Percentiles rank a stretch among this genome's conserved stretches.
These are phyloP conservation scores for Besnoitia besnoiti DNA, from an alignment of 169 alveolate species.

Conservation along the genomic window DNA sequence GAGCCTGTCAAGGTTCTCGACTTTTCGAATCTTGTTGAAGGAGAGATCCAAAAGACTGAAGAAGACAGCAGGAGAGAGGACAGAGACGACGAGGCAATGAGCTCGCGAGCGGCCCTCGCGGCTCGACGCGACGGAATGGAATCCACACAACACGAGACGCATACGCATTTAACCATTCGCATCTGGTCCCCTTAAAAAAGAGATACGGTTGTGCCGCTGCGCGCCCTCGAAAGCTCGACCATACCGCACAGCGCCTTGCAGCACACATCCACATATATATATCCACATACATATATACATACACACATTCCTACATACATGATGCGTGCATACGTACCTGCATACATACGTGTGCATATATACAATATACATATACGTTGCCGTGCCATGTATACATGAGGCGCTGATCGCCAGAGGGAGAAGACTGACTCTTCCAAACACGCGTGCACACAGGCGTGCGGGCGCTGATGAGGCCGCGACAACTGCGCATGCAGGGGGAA, in stretches of 20 bases:
- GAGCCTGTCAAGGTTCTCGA: conserved; percentile 71
- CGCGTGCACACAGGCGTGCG: no score
- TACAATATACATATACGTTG: not conserved
- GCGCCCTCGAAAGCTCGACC: no score
- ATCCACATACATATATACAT: not conserved
- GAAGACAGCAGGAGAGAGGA: not conserved
- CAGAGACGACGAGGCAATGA: not conserved
- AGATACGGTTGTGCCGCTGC: no score
- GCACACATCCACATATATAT: not conserved
- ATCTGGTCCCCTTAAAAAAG: no score
- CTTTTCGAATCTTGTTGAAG: conserved; percentile 72
- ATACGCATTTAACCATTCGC: no score
- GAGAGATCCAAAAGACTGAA: conserved; percentile 71
- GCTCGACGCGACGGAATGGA: no score
- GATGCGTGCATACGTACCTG: no score
- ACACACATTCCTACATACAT: not conserved
- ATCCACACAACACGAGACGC: no score
- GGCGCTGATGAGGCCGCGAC: no score
- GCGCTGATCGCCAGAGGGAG: not conserved
- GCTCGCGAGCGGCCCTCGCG: not conserved
- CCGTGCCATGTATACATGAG: not conserved
- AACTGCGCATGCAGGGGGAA: no score
- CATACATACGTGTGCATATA: not conserved
- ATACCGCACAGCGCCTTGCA: no score
- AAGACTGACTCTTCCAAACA: not conserved